phyloP scores from a whole-genome alignment of 2,329 filamentous ascomycete species.

The Colletotrichum falcatum region DNA sequence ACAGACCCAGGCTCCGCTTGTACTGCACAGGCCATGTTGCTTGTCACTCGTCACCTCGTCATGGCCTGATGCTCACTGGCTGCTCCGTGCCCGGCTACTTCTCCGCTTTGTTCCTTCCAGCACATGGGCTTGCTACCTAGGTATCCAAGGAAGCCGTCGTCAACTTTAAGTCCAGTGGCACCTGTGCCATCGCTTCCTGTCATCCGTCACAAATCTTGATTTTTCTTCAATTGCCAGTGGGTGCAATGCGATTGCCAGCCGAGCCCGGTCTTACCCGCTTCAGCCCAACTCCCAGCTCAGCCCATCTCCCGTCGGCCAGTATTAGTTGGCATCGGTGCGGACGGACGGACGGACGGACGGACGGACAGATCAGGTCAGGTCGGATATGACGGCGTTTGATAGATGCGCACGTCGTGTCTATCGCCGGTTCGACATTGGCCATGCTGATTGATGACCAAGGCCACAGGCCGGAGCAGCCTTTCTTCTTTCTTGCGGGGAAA shows the following conservation, averaged over 20 bases:
- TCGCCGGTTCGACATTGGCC: neutral
- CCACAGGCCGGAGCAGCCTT: conserved; percentile 17
- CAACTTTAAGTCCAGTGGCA: neutral
- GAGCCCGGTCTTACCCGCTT: neutral
- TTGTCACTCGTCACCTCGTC: conserved; percentile 39
- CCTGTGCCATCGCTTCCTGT: neutral
- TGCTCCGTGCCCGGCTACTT: conserved; percentile 25
- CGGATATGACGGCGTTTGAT: neutral
- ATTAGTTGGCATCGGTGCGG: neutral
- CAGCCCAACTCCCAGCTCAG: neutral
- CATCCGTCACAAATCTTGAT: neutral
- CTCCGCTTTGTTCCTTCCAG: neutral
- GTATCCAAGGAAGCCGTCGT: neutral
- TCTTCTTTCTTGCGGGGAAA: conserved; percentile 38
- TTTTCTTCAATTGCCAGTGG: neutral
- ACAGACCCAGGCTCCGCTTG: conserved; percentile 3
- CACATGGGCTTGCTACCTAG: neutral
- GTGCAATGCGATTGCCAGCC: neutral
- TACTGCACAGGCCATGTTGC: conserved; percentile 7
- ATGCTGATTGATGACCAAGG: conserved; percentile 28
- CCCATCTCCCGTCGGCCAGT: neutral
- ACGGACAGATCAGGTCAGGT: too few relatives aligned
- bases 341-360: too few relatives aligned
- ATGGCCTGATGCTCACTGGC: conserved; percentile 30
- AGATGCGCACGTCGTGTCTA: neutral